Evolutionary conservation across 148 eudicot species (phyloP).

Genomic region (Pouteria glomerata): DNA sequence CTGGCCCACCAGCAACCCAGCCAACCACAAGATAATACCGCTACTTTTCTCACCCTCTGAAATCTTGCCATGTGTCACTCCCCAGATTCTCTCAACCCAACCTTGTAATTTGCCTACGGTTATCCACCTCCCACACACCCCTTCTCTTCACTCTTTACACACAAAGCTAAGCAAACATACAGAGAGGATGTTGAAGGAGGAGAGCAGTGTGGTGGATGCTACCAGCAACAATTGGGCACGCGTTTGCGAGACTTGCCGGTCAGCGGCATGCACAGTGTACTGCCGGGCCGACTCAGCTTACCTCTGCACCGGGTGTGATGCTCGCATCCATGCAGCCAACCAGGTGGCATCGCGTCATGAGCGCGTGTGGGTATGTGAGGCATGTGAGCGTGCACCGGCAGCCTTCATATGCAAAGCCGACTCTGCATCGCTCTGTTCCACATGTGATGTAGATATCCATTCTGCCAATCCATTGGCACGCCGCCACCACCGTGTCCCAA

Average conservation of each 20-base stretch:
- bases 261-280: slow-evolving; percentile 53
- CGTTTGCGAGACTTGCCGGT: slow-evolving; percentile 56
- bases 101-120: slow-evolving; percentile 27
- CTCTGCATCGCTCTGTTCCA: slow-evolving; percentile 74
- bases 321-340: slow-evolving; percentile 48
- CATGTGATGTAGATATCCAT: slow-evolving; percentile 81
- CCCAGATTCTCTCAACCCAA: slow-evolving; percentile 32
- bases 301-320: slow-evolving; percentile 60
- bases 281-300: slow-evolving; percentile 59
- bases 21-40: slow-evolving; percentile 51
- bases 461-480: slow-evolving; percentile 85
- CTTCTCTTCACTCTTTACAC: slow-evolving; percentile 1
- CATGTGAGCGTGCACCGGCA: slow-evolving; percentile 81
- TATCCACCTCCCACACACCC: background rate
- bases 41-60: slow-evolving; percentile 38
- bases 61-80: slow-evolving; percentile 48
- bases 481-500: slow-evolving; percentile 84
- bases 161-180: background rate
- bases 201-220: slow-evolving; percentile 11
- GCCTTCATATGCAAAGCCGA: slow-evolving; percentile 89
- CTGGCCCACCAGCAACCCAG: slow-evolving; percentile 15
- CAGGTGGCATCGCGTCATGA: slow-evolving; percentile 45
- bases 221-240: slow-evolving; percentile 36
- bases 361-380: slow-evolving; percentile 75
- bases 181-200: slow-evolving; percentile 52